These are phyloP conservation scores for Nakazawaea anatomiae DNA, from an alignment of 805 yeast species.

Conservation along the genomic window DNA sequence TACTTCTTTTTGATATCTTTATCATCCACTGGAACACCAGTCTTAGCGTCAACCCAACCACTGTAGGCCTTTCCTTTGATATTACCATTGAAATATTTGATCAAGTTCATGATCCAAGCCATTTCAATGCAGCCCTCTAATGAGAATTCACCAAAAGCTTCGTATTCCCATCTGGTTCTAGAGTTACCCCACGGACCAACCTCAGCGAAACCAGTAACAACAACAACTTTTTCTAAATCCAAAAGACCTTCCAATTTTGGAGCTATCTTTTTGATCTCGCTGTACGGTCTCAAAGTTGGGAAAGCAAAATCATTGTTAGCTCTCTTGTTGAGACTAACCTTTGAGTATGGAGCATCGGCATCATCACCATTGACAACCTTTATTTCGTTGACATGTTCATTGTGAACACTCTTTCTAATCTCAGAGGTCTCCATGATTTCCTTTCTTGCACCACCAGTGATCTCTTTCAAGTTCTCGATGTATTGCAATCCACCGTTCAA, in stretches of 20 bases:
- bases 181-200: conserved; percentile 99
- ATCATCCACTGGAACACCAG: conserved; percentile 90
- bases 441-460: conserved; percentile 72
- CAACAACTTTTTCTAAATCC: conserved; percentile 87
- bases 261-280: conserved; percentile 60
- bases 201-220: conserved; percentile 96
- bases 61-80: conserved; percentile 86
- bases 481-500: conserved; percentile 98
- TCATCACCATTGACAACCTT: conserved; percentile 78
- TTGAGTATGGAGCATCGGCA: conserved; percentile 80
- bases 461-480: conserved; percentile 85
- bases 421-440: conserved; percentile 79
- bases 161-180: conserved; percentile 99
- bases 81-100: conserved; percentile 90
- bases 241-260: conserved; percentile 84
- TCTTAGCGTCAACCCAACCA: conserved; percentile 97
- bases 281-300: conserved; percentile 80
- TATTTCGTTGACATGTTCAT: conserved; percentile 87
- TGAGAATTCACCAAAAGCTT: conserved; percentile 89
- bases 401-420: conserved; percentile 89
- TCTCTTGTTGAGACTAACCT: conserved; percentile 81
- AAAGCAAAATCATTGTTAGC: conserved; percentile 91
- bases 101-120: conserved; percentile 99
- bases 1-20: conserved; percentile 88
- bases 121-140: conserved; percentile 97